Base-by-base conservation (phyloP, 108 stramenopile genomes). In the Cyclotella sp. region DNA sequence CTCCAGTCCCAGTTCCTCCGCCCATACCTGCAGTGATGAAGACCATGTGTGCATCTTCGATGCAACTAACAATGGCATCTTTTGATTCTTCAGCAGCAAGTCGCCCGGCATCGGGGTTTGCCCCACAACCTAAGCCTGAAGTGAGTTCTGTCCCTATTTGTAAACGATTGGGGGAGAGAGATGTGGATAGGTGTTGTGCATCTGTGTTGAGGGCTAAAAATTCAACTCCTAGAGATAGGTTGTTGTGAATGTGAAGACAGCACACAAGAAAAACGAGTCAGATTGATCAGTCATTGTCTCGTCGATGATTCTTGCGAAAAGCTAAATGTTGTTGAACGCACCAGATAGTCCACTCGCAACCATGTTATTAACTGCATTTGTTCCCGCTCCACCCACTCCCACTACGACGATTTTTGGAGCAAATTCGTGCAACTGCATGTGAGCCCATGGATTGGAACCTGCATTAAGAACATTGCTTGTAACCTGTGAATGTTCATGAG, bases 201-300 rank as follows among this genome's bases (percentile, higher is more conserved):
- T 95, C 94, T 27, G 94, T 95, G 82, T 95, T 95, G 40, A 95
- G 64, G 43, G 89, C 86, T 75, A 88, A 84, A 71, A 95, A 95
- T 54, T 95, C 91, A 13, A 93, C 93, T 65, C 83, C 83, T 82
- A 18, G 21, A 22, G 18, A 73, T 47, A 16, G 45, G n/a, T 43
- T 54, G 12, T 52, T 19, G 60, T 57, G 39, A 57, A 27, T 16
- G 21, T 6, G 22, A 30, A 13, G 22, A 3, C 26, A 39, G 13
- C n/a, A 67, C 1, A 67, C 16, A 9, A 28, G 24, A 49, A 44
- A 67, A 47, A 3, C 4, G 11, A 43, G 9, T 34, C 9, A 59
- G 54, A 61, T 18, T 16, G 15, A n/a, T 16, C n/a, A n/a, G 2
- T 49, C 9, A n/a, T n/a, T n/a, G n/a, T n/a, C n/a, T n/a, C n/a